Evolutionary conservation across 1,139 yeast species (phyloP).

Genomic region (Saccharomyces uvarum): DNA sequence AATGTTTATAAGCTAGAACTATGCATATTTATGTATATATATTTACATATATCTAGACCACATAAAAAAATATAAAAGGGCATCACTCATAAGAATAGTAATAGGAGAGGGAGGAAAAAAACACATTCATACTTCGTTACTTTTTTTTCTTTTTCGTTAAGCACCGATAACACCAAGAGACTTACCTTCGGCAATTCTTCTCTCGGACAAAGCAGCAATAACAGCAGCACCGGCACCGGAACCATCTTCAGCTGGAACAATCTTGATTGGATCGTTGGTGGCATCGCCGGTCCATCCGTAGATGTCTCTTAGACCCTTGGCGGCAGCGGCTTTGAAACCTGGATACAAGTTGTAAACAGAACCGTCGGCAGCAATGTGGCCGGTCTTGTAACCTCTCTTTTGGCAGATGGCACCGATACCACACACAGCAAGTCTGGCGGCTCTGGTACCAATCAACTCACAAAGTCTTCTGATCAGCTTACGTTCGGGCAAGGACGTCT

Average conservation of each 20-base stretch:
- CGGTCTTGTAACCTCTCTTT: slow-evolving; percentile 70
- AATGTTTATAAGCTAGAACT: neutral
- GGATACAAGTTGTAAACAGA: slow-evolving; percentile 93
- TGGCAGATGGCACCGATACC: slow-evolving; percentile 93
- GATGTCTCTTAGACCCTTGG: slow-evolving; percentile 80
- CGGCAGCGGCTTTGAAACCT: slow-evolving; percentile 81
- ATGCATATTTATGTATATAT: neutral
- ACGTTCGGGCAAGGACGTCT: slow-evolving; percentile 72
- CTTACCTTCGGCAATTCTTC: slow-evolving; percentile 61
- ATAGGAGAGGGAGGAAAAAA: neutral
- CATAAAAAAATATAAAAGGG: neutral
- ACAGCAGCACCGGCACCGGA: slow-evolving; percentile 98
- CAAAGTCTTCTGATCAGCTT: slow-evolving; percentile 75
- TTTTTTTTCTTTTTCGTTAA: neutral
- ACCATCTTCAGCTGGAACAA: slow-evolving; percentile 94
- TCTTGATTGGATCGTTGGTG: slow-evolving; percentile 56
- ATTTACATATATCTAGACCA: neutral
- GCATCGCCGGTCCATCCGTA: slow-evolving; percentile 61
- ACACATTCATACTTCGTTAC: neutral
- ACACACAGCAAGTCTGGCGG: slow-evolving; percentile 88
- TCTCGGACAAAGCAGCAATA: slow-evolving; percentile 86
- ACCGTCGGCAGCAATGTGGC: slow-evolving; percentile 96
- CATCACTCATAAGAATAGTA: neutral
- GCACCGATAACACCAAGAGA: slow-evolving; percentile 56
- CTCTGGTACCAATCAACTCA: slow-evolving; percentile 82